A percentile compares a stretch with the other conserved stretches of the same genome.
phyloP scores from a whole-genome alignment of 2,329 filamentous ascomycete genomes.

The Chalaropsis thielavioides region DNA sequence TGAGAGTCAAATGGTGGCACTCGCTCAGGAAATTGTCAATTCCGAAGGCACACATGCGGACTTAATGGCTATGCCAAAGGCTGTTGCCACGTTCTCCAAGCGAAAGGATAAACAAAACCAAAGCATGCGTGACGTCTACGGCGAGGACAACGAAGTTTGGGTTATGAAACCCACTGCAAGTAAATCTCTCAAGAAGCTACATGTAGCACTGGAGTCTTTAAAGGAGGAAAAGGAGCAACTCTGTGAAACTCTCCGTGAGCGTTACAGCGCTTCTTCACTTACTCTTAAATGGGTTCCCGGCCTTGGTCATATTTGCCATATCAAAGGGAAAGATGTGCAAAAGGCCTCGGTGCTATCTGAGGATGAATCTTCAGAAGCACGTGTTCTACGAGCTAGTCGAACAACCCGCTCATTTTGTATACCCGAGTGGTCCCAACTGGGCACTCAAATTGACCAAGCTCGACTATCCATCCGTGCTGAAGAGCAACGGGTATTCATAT shows the following conservation, averaged over 20 bases:
- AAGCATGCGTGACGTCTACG: conserved; percentile 40
- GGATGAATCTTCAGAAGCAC: conserved; percentile 19
- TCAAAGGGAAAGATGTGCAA: conserved; percentile 63
- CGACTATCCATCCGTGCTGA: conserved; percentile 68
- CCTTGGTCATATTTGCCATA: conserved; percentile 78
- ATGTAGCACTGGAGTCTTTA: conserved; percentile 49
- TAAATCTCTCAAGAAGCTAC: conserved; percentile 47
- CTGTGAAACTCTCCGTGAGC: conserved; percentile 43
- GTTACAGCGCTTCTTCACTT: conserved; percentile 49
- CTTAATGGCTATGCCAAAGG: conserved; percentile 39
- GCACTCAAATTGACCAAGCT: conserved; percentile 61
- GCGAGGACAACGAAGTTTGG: conserved; percentile 46
- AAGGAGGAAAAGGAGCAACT: conserved; percentile 45
- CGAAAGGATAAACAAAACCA: conserved; percentile 32
- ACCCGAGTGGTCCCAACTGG: conserved; percentile 70
- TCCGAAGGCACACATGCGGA: conserved; percentile 49
- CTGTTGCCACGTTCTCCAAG: conserved; percentile 20
- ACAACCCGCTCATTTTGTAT: conserved; percentile 74
- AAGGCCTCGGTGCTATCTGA: conserved; percentile 20
- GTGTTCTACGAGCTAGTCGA: conserved; percentile 63
- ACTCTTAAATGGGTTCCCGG: conserved; percentile 75
- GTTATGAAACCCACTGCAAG: conserved; percentile 58
- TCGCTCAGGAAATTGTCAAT: conserved; percentile 58
- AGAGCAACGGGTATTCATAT: conserved; percentile 65
- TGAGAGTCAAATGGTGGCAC: conserved; percentile 51